Conservation (phyloP, 139 green algal species). For the Mesostigma viride region DNA sequence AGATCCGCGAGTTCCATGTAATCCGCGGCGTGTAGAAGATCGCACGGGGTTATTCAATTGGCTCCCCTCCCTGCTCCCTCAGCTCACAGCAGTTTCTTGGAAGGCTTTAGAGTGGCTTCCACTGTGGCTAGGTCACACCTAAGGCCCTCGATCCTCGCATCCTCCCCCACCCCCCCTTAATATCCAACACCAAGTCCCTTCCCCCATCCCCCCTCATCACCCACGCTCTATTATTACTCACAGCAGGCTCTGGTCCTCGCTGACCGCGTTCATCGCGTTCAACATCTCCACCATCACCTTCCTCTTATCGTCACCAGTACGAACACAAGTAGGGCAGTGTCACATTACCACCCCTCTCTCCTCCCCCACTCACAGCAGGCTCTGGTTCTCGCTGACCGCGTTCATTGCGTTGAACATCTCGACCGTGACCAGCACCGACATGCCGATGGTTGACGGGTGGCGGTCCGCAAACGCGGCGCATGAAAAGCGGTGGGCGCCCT, state of each 20-base stretch:
- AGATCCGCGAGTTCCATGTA: too few species aligned
- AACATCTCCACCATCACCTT: constrained; percentile 43
- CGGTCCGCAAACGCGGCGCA: constrained; percentile 60
- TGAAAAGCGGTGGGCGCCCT: constrained; percentile 28
- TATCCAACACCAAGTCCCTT: too few species aligned
- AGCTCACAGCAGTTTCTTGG: too few species aligned
- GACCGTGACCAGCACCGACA: constrained; percentile 52
- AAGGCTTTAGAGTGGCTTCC: too few species aligned
- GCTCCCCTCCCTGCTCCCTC: too few species aligned
- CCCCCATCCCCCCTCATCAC: too few species aligned
- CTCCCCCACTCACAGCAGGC: constrained; percentile 24
- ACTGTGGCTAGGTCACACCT: too few species aligned
- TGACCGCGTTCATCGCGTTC: constrained; percentile 43
- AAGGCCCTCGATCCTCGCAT: too few species aligned
- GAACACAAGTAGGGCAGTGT: not conserved
- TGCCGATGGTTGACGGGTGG: constrained; percentile 65
- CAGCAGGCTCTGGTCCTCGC: constrained; percentile 36
- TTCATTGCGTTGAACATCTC: constrained; percentile 52
- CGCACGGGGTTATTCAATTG: too few species aligned
- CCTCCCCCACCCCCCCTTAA: too few species aligned
- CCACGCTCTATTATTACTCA: constrained; percentile 12
- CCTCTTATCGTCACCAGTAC: not conserved
- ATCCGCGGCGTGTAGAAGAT: too few species aligned
- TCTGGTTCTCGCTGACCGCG: constrained; percentile 37
- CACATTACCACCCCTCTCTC: too few species aligned